phyloP scores from a whole-genome alignment of 495 filamentous ascomycete species.

The Jackrogersella multiformis region DNA sequence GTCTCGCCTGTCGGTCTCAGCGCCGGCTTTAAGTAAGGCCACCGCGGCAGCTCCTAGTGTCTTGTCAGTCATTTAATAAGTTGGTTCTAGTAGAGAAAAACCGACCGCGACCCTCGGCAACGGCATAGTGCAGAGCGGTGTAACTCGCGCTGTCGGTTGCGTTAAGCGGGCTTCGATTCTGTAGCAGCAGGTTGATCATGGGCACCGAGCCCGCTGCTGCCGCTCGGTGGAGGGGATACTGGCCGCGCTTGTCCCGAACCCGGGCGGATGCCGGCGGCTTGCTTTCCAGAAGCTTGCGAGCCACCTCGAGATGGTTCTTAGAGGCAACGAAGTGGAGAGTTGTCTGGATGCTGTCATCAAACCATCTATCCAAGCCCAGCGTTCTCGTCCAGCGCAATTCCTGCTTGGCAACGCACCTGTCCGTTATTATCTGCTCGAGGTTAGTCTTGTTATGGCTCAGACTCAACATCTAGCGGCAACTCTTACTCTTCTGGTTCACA shows the following conservation, averaged over 20 bases:
- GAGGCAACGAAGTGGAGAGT: slow-evolving; percentile 92
- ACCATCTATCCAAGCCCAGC: background rate
- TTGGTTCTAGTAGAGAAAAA: background rate
- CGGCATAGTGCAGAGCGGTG: slow-evolving; percentile 91
- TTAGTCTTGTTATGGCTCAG: slow-evolving; percentile 17
- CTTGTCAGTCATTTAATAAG: background rate
- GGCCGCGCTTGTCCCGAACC: slow-evolving; percentile 82
- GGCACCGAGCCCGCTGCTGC: slow-evolving; percentile 89
- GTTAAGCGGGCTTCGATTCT: slow-evolving; percentile 83
- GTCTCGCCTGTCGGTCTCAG: slow-evolving; percentile 82
- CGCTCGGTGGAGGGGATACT: slow-evolving; percentile 88
- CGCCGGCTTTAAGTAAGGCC: slow-evolving; percentile 81
- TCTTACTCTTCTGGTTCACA: slow-evolving; percentile 77
- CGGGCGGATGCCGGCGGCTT: slow-evolving; percentile 79
- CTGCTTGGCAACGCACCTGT: slow-evolving; percentile 56
- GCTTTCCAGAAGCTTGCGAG: slow-evolving; percentile 76
- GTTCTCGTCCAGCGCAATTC: background rate
- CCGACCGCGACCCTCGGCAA: slow-evolving; percentile 86
- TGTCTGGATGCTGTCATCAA: slow-evolving; percentile 63
- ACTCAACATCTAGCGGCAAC: background rate
- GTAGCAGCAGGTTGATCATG: slow-evolving; percentile 79
- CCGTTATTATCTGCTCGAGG: slow-evolving; percentile 57
- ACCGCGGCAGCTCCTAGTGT: slow-evolving; percentile 77
- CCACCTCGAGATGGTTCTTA: slow-evolving; percentile 83
- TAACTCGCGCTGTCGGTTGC: slow-evolving; percentile 84